Evolutionary conservation across 352 stramenopile genomes (phyloP).

Genomic region (Globisporangium yorkense): DNA sequence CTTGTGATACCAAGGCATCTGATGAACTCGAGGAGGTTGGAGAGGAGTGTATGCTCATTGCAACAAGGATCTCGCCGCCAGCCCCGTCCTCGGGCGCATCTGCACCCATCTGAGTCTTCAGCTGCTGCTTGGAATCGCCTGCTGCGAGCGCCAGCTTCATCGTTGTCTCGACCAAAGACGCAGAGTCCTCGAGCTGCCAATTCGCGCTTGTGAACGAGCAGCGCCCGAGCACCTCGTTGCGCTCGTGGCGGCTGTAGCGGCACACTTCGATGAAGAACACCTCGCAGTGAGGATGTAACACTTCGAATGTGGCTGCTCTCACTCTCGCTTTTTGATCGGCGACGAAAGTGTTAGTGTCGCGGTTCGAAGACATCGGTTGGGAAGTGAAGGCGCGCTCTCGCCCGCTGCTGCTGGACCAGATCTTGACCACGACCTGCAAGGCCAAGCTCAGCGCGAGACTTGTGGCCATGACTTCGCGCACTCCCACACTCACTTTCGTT

Average conservation of each 20-base stretch:
- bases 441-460: neutral
- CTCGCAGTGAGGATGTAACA: neutral
- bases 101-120: neutral
- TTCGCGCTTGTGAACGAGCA: conserved; percentile 4
- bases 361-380: neutral
- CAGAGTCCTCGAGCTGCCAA: neutral
- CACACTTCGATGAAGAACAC: conserved; percentile 12
- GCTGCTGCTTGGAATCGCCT: neutral
- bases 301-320: neutral
- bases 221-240: conserved; percentile 4
- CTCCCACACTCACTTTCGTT: neutral
- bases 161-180: neutral
- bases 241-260: conserved; percentile 10
- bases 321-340: neutral
- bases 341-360: neutral
- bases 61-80: neutral
- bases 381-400: neutral
- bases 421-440: neutral
- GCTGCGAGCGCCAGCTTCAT: neutral
- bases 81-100: neutral
- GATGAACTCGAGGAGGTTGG: neutral
- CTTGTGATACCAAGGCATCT: neutral
- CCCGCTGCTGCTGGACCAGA: conserved; percentile 12
- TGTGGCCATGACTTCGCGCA: neutral
- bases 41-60: neutral